Evolutionary conservation across 2,329 filamentous ascomycete genomes (phyloP), one percentile per base, ranked within the genome.

Genomic region (Alternaria dauci): DNA sequence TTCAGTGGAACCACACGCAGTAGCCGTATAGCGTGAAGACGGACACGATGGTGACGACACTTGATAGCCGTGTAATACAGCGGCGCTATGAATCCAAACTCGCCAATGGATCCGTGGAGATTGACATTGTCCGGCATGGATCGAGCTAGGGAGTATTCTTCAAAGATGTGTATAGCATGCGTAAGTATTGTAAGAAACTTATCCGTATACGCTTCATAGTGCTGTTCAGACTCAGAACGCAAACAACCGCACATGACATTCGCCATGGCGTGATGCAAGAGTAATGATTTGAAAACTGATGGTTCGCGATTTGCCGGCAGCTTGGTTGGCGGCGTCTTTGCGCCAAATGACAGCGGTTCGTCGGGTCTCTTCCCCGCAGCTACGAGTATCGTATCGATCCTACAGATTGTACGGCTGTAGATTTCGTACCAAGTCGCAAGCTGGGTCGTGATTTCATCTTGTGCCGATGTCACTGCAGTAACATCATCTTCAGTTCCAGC

Each of bases 21-120:
- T 0, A 82, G 58, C 3, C 59, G 64, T 1, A 81, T 63, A 0
- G 81, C 81, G 36, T 81, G 79, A 0, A 74, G 59, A 36, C 84
- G 77, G 8, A 85, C 68, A 4, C 70, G 68, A 41, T 76, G 78
- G 2, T 79, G 69, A 0, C 84, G 81, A 42, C 84, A 86, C 60
- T 85, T 85, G 4, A 82, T 55, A 0, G 81, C 83, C 3, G 51
- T 43, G n/a, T 55, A 55, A 11, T 55, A 59, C n/a, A 59, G 8
- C 5, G 51, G 43, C 3, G 56, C 42, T 9, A 59, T 48, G 8
- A 55, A 55, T n/a, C 56, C 56, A 9, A 30, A 55, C 5, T 59
- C 82, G 74, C 36, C 43, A 20, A 61, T 38, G 3, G 55, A 55
- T 11, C 56, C 11, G 2, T 57, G 16, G 2, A 60, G 42, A 7